Base-by-base conservation (phyloP, 176 grass and related monocot genomes). In the Carex parvula region DNA sequence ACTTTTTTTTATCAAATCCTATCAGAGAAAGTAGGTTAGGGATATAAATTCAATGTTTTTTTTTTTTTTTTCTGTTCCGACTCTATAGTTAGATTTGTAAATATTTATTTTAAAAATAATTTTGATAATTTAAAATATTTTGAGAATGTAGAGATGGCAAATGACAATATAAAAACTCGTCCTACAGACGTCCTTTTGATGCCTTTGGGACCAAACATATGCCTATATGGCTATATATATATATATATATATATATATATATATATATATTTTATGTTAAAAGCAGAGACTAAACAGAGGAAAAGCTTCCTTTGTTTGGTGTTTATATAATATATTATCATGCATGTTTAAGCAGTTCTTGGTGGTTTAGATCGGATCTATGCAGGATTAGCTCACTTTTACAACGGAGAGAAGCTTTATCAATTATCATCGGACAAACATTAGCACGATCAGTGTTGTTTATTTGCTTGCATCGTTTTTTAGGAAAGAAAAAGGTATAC, bases 391-490 rank as follows among this genome's bases (percentile, higher is more conserved):
- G 70, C 70, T 75, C 70, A 44, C 21, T 53, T 75, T 53, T 53
- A 75, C 70, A 52, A 75, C 15, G 21, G 46, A 50, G 21, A 75
- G 46, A 26, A 48, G 17, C 39, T 22, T 72, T 72, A 21, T 13
- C 18, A 21, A 15, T 72, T 72, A 21, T 13, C 18, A 21, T 15
- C 52, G 20, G 70, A 75, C 20, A 75, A 75, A 75, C 44, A 6
- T 52, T 74, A 12, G 44, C 44, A 75, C 70, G 70, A 75, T 75
- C 1, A 15, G 70, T n/a, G 10, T 52, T 53, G 70, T 75, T 75
- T 75, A 75, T 75, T 74, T 53, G 44, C 46, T 53, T 53, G 70
- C 70, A 75, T 75, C 70, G 3, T 75, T 75, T 75, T 72, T 75
- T 73, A 50, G 20, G 21, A 15, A 53, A 75, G 12, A 3, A 75